Evolutionary conservation across 1,139 yeast species (phyloP), one percentile per base, ranked within the genome.

Genomic region (Kodamaea ohmeri): DNA sequence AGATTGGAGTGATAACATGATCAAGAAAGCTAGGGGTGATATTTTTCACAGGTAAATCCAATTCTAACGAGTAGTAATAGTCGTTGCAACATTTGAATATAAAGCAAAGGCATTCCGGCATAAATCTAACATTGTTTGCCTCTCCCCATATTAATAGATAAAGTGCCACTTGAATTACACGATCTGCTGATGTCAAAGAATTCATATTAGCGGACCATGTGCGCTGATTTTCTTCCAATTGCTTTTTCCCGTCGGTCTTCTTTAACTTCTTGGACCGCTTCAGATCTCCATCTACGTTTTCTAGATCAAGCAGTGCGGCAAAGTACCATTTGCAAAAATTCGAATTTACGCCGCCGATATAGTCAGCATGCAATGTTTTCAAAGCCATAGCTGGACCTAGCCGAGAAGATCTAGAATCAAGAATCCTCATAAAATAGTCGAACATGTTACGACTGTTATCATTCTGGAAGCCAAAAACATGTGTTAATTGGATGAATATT

Each of bases 271-370:
- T 19, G 6, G 25, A 18, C 6, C 6, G 32, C 2, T 20, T 22
- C 12, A 16, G 20, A 16, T 4, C 32, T 2, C 8, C 4, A 9
- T 26, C 29, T 11, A 8, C 22, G 45, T 84, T 90, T 60, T 89
- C 96, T 50, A 87, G 68, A 61, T 87, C 95, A 45, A 88, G 64
- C 63, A 84, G 92, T 31, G 97, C 89, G 22, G 97, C 96, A 64
- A 92, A 88, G 62, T 87, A 92, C 98, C 98, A 92, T 59, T 86
- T 90, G 54, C 86, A 78, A 65, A 85, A 92, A 63, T 92, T 92
- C 21, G 97, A 83, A 46, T 88, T 78, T 47, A 84, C 85, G 38
- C 97, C 97, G 31, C 97, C 97, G 55, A 92, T 78, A 52, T 82
- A 83, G 41, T 83, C 85, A 0, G 83, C 85, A 58, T 83, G 89